Conservation (phyloP, 2,329 filamentous ascomycete species). For the Penicillium sp. region DNA sequence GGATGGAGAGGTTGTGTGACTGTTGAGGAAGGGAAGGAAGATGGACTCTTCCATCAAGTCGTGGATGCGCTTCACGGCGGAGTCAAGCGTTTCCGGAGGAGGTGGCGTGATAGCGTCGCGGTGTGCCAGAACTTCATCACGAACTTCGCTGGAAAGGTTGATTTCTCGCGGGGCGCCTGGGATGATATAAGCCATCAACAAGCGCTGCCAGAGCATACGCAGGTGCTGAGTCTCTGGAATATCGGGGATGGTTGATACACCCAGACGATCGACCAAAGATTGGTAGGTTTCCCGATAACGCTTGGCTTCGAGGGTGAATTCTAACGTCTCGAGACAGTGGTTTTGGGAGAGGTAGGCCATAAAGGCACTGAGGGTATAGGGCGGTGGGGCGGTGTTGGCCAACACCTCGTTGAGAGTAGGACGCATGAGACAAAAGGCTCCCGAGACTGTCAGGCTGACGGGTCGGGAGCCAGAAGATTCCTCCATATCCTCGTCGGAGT, state of each 20-base stretch:
- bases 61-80: constrained; percentile 81
- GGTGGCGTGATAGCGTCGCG: constrained; percentile 57
- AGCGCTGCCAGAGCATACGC: constrained; percentile 75
- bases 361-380: constrained; percentile 87
- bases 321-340: constrained; percentile 90
- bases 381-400: constrained; percentile 74
- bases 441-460: constrained; percentile 41
- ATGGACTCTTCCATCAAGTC: constrained; percentile 98
- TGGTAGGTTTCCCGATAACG: constrained; percentile 68
- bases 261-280: constrained; percentile 51
- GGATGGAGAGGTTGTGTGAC: constrained; percentile 47
- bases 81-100: constrained; percentile 70
- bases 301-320: constrained; percentile 92
- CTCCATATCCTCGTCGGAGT: constrained; percentile 46
- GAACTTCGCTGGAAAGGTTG: constrained; percentile 80
- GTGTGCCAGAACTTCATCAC: constrained; percentile 69
- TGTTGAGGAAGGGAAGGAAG: constrained; percentile 83
- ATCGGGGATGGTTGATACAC: constrained; percentile 45
- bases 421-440: constrained; percentile 45
- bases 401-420: constrained; percentile 84
- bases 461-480: constrained; percentile 40
- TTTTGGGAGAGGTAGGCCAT: constrained; percentile 97
- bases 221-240: constrained; percentile 62
- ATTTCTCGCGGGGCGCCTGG: constrained; percentile 81
- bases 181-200: constrained; percentile 84